Evolutionary conservation across 2,329 filamentous ascomycete species (phyloP), one percentile per base, ranked within the genome.

Genomic region (Allantophomopsis lycopodina): DNA sequence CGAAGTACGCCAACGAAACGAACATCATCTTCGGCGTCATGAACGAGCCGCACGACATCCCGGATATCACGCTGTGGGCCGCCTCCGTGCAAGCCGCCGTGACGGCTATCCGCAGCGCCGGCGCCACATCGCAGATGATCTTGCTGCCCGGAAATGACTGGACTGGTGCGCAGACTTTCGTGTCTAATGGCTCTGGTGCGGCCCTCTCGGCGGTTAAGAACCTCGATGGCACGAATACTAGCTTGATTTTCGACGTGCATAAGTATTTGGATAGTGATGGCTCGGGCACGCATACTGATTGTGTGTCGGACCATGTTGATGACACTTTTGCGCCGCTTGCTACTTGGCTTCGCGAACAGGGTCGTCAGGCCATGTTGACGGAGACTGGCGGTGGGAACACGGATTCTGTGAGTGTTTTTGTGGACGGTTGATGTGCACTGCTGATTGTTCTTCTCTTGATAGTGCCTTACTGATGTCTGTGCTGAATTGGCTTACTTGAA

Each of bases 21-120:
- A 73, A 69, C 43, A 58, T 83, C 18, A 63, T 71, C 3, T 79
- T 83, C 46, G 76, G 75, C 12, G 53, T 83, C 35, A 82, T 83
- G 76, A 83, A 83, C 57, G 79, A 78, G 58, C 77, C 78, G 6
- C 74, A 80, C 53, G 69, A 75, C 21, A 41, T 55, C 39, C 55
- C 72, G 40, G 66, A 76, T 48, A 62, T 79, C 46, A 55, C 51
- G 18, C 54, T 58, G 1, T 83, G 78, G 78, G 74, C 71, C 1
- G 54, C 63, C 4, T 75, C 72, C 0, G 70, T 73, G 44, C 79
- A 83, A 51, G 64, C 63, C 11, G 75, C 64, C 13, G 78, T 84
- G 2, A 76, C 69, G 1, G 78, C 75, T 3, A 81, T 84, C 48
- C 71, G 79, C 34, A 55, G 66, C 33, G 69, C 73, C 2, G 78